phyloP scores from a whole-genome alignment of 768 basidiomycete species.

The Pisolithus tinctorius region DNA sequence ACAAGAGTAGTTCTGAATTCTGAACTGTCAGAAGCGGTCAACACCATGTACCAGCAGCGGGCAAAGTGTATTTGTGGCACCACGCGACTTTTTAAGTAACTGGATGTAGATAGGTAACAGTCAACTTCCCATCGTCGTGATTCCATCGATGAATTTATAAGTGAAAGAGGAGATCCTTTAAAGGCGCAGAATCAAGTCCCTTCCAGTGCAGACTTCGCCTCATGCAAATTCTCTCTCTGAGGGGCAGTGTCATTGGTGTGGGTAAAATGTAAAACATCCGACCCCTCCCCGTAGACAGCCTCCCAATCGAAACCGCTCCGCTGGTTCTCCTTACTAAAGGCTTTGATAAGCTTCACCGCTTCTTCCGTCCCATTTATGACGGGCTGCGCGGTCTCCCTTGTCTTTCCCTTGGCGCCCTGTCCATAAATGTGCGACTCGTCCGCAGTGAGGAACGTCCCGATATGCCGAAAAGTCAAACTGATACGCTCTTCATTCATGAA shows the following conservation, averaged over 20 bases:
- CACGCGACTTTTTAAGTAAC: no score
- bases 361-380: constrained; percentile 49
- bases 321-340: constrained; percentile 73
- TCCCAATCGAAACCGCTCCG: constrained; percentile 68
- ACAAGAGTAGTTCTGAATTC: no score
- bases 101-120: no score
- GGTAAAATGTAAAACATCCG: constrained; percentile 58
- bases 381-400: constrained; percentile 40
- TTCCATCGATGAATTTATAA: no score
- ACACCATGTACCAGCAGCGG: no score
- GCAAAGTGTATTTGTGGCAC: no score
- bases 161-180: no score
- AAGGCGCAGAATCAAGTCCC: no score
- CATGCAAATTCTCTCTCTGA: no score
- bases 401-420: constrained; percentile 66
- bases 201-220: no score
- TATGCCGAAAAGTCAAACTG: constrained; percentile 73
- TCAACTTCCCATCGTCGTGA: no score
- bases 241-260: constrained; percentile 10
- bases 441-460: constrained; percentile 64
- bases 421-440: constrained; percentile 57
- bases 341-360: constrained; percentile 43
- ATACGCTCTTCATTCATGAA: constrained; percentile 58
- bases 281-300: constrained; percentile 55
- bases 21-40: no score